phyloP scores from a whole-genome alignment of 2,329 filamentous ascomycete species.

The Lasiodiplodia theobromae region DNA sequence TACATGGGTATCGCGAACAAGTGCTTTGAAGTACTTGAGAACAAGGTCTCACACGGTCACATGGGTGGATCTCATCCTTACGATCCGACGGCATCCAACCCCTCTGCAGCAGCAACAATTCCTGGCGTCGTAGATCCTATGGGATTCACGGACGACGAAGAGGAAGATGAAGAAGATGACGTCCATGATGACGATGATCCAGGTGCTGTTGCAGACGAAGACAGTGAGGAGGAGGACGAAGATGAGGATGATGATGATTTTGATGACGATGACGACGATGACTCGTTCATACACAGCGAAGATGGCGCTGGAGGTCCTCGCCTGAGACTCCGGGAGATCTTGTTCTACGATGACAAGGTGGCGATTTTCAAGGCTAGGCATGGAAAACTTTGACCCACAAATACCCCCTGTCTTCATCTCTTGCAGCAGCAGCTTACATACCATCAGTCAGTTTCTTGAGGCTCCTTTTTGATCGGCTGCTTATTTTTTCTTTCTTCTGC shows the following conservation, averaged over 20 bases:
- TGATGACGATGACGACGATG: constrained; percentile 53
- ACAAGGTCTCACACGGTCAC: constrained; percentile 56
- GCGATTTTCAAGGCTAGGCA: constrained; percentile 81
- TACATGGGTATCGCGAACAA: constrained; percentile 79
- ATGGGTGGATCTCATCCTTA: constrained; percentile 33
- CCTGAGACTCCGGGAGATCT: constrained; percentile 75
- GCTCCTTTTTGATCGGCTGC: not conserved
- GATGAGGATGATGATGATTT: constrained; percentile 59
- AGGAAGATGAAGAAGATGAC: constrained; percentile 26
- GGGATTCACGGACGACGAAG: constrained; percentile 30
- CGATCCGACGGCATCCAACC: constrained; percentile 29
- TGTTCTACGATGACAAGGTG: constrained; percentile 85
- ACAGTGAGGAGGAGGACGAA: constrained; percentile 50
- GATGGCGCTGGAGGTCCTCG: constrained; percentile 56
- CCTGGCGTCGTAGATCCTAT: constrained; percentile 25
- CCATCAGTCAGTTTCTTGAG: constrained; percentile 8
- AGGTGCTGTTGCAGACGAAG: constrained; percentile 44
- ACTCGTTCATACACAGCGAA: constrained; percentile 55
- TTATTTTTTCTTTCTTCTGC: not conserved
- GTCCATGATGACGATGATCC: constrained; percentile 47
- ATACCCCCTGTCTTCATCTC: not conserved
- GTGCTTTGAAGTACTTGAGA: constrained; percentile 83
- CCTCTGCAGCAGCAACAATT: constrained; percentile 11
- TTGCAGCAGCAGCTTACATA: constrained; percentile 18
- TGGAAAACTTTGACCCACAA: constrained; percentile 49